Percentiles rank a stretch among this genome's conserved stretches.
phyloP scores from a whole-genome alignment of 2,329 filamentous ascomycete species.

The Ophiostoma quercus region DNA sequence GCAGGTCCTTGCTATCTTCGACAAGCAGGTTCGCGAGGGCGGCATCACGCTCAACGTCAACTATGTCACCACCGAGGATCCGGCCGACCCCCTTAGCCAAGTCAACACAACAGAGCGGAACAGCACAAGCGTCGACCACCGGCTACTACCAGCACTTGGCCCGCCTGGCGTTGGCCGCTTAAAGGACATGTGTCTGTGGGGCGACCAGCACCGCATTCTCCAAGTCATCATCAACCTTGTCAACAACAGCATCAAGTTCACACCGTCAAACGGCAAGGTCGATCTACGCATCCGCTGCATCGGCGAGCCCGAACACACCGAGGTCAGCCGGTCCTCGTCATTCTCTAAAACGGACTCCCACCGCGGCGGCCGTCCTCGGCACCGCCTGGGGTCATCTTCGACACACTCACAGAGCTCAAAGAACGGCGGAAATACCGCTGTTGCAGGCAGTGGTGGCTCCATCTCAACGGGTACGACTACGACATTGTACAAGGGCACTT shows the following conservation, averaged over 20 bases:
- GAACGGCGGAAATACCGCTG: slow-evolving; percentile 18
- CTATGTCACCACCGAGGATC: slow-evolving; percentile 54
- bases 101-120: neutral
- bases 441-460: slow-evolving; percentile 24
- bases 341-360: slow-evolving; percentile 44
- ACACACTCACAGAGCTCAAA: slow-evolving; percentile 47
- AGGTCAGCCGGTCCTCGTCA: slow-evolving; percentile 50
- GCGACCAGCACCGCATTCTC: slow-evolving; percentile 85
- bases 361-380: slow-evolving; percentile 40
- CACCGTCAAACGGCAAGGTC: slow-evolving; percentile 68
- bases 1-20: slow-evolving; percentile 80
- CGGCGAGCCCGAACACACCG: slow-evolving; percentile 50
- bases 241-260: slow-evolving; percentile 89
- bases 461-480: slow-evolving; percentile 25
- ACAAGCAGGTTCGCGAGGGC: slow-evolving; percentile 79
- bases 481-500: slow-evolving; percentile 31
- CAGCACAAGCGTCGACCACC: neutral
- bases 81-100: slow-evolving; percentile 15
- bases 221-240: slow-evolving; percentile 94
- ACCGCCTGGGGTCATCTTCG: slow-evolving; percentile 46
- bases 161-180: slow-evolving; percentile 62
- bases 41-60: slow-evolving; percentile 67
- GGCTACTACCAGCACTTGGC: slow-evolving; percentile 50
- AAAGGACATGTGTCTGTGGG: slow-evolving; percentile 83
- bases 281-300: slow-evolving; percentile 70